Base-by-base conservation (phyloP, 176 grass and related monocot genomes). In the Otatea glauca region DNA sequence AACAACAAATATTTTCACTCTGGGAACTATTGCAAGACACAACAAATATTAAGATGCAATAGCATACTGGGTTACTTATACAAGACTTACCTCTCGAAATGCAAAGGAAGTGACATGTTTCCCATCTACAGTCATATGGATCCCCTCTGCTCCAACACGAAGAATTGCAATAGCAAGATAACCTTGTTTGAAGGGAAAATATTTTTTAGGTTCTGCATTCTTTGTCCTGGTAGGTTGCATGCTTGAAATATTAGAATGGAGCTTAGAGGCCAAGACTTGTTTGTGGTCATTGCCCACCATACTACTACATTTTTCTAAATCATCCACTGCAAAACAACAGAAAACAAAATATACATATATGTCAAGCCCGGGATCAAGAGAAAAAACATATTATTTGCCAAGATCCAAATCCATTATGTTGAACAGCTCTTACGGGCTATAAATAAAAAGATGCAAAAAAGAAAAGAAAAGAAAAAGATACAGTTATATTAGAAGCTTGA, bases 91-190 rank as follows among this genome's bases (percentile, higher is more conserved):
- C 92, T 96, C 86, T 59, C 93, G 90, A 85, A 90, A 96, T 55
- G 93, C 88, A 86, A 99, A 99, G 8, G 97, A 99, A 74, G 92
- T 96, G 67, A 92, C 73, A 89, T 99, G 97, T 71, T 94, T 99
- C 77, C 97, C 97, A 42, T 99, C 97, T 80, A 99, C 92, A 38
- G 93, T 99, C 92, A 99, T 96, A 88, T 99, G 93, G 25, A 99
- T 88, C 55, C 93, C 93, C 48, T 96, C 86, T 41, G 85, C 83
- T 72, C 97, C 97, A 1, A 99, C 79, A 23, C 84, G 94, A 83
- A 99, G 89, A 86, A 93, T 94, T 79, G 93, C 88, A 82, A 99
- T 90, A 73, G 92, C 92, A 85, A 99, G 97, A 83, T 94, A 84
- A 74, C 93, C 93, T 92, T 93, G 89, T 86, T 84, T 96, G 60